Base-by-base conservation (phyloP, 176 grass and related monocot species). In the Paspalum notatum region DNA sequence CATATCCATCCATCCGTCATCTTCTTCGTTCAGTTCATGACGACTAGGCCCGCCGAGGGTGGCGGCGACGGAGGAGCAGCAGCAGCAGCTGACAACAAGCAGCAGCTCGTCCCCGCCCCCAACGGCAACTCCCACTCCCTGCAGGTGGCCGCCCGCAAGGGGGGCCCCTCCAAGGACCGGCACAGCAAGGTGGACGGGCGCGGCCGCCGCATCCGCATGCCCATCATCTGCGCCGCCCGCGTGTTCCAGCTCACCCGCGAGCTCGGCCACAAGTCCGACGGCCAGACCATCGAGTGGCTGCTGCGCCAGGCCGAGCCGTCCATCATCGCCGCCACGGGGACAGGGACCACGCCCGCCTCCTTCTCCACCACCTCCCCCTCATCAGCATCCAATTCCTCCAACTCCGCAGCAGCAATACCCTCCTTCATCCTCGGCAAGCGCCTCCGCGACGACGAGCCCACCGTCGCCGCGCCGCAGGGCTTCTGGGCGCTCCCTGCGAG, bases 261-360 rank as follows among this genome's bases (percentile, higher is more conserved):
- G 87, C 94, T 97, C 39, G 94, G 94, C 5, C 94, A 97, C 87
- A 97, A 94, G 79, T 97, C 94, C 55, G 94, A 97, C 62, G 94
- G 94, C 5, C 91, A 97, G 80, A 97, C 94, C 80, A 97, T 97
- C 68, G 94, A 97, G 85, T 97, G 94, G 94, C 91, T 97, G 15
- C 91, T 97, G 43, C 87, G 94, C 67, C 94, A 97, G 83, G 94
- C 91, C 26, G 94, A 97, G 72, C 94, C 94, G 4, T 94, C 91
- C 80, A 97, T 97, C 80, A 85, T 97, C 82, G 94, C 94, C 61
- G 94, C 94, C 43, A 97, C 94, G 1, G 94, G 91, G 1, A 79
- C 94, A 8, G 91, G 94, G 18, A 97, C 94, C 56, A 88, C 89
- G 5, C 93, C 93, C 1, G 90, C 93, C 0, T 93, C 93, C 69